These are phyloP conservation scores for Xylaria nigripes DNA, from an alignment of 495 filamentous ascomycete genomes.

Conservation along the genomic window DNA sequence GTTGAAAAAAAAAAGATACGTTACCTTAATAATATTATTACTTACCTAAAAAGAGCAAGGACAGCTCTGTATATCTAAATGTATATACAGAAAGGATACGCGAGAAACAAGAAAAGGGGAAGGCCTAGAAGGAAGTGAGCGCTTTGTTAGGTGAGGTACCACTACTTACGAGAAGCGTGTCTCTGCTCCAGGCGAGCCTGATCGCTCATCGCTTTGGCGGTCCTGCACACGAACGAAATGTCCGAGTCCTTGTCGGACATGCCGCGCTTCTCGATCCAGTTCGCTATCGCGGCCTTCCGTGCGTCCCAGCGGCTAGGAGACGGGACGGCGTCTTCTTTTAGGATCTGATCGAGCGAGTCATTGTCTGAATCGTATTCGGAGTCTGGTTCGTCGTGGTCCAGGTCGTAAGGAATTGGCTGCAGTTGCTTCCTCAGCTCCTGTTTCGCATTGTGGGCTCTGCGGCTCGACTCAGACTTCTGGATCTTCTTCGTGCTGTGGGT, in stretches of 20 bases:
- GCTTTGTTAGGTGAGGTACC: background rate
- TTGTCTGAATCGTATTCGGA: too few species aligned
- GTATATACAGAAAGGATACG: background rate
- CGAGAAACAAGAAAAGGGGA: background rate
- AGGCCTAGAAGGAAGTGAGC: background rate
- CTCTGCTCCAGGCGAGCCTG: background rate
- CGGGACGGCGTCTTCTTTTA: background rate
- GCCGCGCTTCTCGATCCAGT: background rate
- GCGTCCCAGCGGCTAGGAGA: background rate
- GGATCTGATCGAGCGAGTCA: too few species aligned
- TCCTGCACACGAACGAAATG: slow-evolving; percentile 5
- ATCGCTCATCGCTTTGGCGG: slow-evolving; percentile 1
- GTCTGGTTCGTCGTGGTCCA: too few species aligned
- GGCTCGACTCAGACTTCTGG: too few species aligned
- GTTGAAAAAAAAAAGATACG: background rate
- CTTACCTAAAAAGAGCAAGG: background rate
- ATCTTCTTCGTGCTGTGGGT: background rate
- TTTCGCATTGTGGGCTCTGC: too few species aligned
- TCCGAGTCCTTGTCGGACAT: background rate
- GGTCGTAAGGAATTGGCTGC: slow-evolving; percentile 10
- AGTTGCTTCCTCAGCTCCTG: too few species aligned
- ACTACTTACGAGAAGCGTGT: background rate
- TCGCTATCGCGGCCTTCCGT: background rate
- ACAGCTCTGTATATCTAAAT: background rate
- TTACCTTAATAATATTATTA: background rate